phyloP scores from a whole-genome alignment of 257 asterid genomes.

The Paraleonurus japonicus region DNA sequence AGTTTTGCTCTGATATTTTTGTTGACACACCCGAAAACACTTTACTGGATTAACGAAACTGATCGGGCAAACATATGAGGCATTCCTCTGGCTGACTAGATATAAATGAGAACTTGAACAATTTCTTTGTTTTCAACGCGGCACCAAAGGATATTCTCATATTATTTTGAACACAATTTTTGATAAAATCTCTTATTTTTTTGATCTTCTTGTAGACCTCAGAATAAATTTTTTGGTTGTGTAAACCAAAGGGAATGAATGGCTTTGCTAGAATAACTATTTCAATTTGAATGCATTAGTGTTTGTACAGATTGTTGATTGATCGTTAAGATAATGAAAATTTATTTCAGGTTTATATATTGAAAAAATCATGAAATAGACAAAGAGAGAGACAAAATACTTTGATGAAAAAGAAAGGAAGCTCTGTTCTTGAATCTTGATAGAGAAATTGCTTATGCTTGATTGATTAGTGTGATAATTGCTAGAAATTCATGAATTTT shows the following conservation, averaged over 20 bases:
- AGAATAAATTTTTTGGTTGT: too few species aligned
- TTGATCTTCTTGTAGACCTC: too few species aligned
- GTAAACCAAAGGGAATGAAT: too few species aligned
- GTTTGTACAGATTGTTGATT: neutral
- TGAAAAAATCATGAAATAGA: neutral
- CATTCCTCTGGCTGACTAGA: neutral
- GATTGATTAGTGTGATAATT: too few species aligned
- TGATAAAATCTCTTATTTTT: too few species aligned
- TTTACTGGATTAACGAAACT: neutral
- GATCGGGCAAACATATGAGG: neutral
- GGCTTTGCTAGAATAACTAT: neutral
- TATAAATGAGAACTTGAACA: too few species aligned
- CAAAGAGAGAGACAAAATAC: neutral
- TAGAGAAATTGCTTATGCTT: neutral
- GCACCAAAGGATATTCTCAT: too few species aligned
- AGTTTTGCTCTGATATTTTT: neutral
- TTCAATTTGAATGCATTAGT: neutral
- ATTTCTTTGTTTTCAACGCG: too few species aligned
- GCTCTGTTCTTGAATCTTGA: neutral
- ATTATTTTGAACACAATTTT: too few species aligned
- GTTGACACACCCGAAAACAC: neutral
- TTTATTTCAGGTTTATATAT: neutral
- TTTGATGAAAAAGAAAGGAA: neutral
- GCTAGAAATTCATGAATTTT: too few species aligned
- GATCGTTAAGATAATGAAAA: neutral